Base-by-base conservation (phyloP, 2,329 filamentous ascomycete species). In the Dactylellina parvicollis region DNA sequence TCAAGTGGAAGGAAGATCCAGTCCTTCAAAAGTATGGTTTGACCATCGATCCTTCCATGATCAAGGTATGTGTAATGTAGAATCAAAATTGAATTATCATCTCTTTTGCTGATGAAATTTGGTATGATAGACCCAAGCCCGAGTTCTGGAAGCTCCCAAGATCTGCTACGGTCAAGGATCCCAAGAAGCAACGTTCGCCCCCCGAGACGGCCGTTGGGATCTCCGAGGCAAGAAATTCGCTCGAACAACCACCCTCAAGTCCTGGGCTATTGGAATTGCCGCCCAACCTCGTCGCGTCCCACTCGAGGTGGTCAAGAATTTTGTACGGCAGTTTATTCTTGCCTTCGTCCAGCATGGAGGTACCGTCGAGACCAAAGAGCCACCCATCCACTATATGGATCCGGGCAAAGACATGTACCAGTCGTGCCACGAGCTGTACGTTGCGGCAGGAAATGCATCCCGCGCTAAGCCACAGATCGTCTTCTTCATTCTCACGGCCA, bases 181-280 rank as follows among this genome's bases (percentile, higher is more conserved):
- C 16, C 50, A 69, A 8, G 75, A 76, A 1, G 59, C 44, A 2
- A 73, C 64, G 3, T 77, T 77, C 24, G 56, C 56, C n/a, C 77
- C 76, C 14, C 57, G 57, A n/a, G 75, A 82, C 12, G 95, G 94
- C 32, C 89, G 92, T 22, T 99, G 95, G 95, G 91, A 96, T 79
- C 84, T 98, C 9, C 88, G 92, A 40, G 88, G 88, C 28, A 92
- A 92, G 81, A 89, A 90, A 80, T 97, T 97, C 79, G 84, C 89
- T 10, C 81, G 83, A 56, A 81, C 86, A 2, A 95, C 96, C 78
- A 76, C 81, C 0, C 84, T 98, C 4, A 83, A 83, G 55, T 86
- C 85, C 20, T 99, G 94, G 93, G 91, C 88, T 3, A 84, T 97
- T 24, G 86, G 90, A 52, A 75, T 78, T 34, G 77, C 76, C 49